Percentiles rank a stretch among this genome's conserved stretches.
Evolutionary conservation across 257 asterid species (phyloP).

Genomic region (Verbascum thapsus): DNA sequence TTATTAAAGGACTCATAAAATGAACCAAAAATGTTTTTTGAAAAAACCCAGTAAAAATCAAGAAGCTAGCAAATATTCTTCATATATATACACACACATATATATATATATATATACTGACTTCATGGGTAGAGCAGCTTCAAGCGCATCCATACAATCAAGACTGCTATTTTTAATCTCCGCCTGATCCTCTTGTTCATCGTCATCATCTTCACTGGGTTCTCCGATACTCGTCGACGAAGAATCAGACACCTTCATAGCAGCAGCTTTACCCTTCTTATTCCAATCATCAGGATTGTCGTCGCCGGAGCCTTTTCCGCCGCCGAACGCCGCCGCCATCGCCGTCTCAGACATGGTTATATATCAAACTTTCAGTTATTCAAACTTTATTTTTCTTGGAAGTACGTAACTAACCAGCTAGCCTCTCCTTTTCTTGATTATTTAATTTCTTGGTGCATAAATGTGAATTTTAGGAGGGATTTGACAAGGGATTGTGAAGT

Average conservation of each 20-base stretch:
- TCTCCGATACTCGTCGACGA: neutral
- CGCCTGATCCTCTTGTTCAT: neutral
- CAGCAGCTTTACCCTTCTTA: neutral
- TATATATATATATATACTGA: neutral
- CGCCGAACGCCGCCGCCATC: neutral
- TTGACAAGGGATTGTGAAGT: neutral
- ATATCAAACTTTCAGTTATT: no score
- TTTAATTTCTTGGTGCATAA: neutral
- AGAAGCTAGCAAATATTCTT: no score
- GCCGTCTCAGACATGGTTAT: slow-evolving; percentile 3
- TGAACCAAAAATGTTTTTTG: no score
- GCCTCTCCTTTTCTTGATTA: neutral
- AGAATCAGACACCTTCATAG: neutral
- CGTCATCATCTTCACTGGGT: neutral
- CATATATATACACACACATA: neutral
- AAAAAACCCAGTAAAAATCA: no score
- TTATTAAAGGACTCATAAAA: no score
- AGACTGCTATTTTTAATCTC: neutral
- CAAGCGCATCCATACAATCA: slow-evolving; percentile 14
- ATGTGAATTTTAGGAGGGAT: neutral
- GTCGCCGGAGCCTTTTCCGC: neutral
- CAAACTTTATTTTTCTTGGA: neutral
- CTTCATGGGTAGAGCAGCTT: slow-evolving; percentile 27
- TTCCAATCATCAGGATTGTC: neutral
- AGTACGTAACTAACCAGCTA: neutral